Conservation (phyloP, 176 grass and related monocot species). For the Eragrostis curvula region DNA sequence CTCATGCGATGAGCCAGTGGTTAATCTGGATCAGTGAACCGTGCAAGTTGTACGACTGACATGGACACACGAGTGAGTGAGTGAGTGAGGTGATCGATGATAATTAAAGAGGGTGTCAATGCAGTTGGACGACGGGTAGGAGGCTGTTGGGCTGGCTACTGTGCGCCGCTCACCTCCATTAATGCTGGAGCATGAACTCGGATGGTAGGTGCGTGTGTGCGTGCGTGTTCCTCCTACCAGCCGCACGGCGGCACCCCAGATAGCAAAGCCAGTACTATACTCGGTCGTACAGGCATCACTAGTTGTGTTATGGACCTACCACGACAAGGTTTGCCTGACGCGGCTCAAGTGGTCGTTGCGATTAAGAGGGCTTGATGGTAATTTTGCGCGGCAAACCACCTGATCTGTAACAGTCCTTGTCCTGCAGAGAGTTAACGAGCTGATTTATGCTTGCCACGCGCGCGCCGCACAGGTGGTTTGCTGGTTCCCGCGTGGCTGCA, state of each 20-base stretch:
- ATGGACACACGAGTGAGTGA: neutral
- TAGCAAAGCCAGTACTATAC: neutral
- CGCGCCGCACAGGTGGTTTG: neutral
- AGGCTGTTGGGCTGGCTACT: neutral
- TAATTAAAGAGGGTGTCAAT: constrained; percentile 36
- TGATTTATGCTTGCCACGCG: neutral
- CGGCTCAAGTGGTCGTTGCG: no score
- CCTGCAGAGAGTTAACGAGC: neutral
- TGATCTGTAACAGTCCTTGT: neutral
- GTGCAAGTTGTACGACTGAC: neutral
- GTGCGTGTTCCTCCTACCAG: neutral
- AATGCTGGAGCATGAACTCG: neutral
- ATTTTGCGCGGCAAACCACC: no score
- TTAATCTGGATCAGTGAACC: neutral
- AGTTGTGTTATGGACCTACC: neutral
- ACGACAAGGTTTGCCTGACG: neutral
- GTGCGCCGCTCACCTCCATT: neutral
- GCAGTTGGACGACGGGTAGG: constrained; percentile 26
- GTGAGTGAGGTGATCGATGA: neutral
- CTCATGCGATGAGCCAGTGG: neutral
- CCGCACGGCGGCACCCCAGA: neutral
- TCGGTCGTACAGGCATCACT: neutral
- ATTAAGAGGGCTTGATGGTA: no score
- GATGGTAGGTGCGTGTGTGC: neutral
- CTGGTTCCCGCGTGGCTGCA: neutral